Evolutionary conservation across 2,329 filamentous ascomycete genomes (phyloP), one percentile per base, ranked within the genome.

Genomic region (Venturia oleaginea): DNA sequence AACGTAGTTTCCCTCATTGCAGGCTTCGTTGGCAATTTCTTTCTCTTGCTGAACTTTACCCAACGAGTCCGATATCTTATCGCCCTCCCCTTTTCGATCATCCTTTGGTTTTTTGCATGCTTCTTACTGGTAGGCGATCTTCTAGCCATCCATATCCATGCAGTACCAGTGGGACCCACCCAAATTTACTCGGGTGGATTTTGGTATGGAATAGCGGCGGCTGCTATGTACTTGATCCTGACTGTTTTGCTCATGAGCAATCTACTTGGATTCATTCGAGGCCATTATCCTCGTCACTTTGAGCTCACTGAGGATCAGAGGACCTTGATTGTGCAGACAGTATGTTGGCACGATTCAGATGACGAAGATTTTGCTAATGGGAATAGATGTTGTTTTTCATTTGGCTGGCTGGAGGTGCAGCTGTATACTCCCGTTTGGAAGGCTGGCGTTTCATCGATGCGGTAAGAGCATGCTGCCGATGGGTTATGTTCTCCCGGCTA

Each of bases 1-100:
- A 64, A 64, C 30, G 22, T 64, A 13, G 37, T 59, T 27, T 64
- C 62, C 48, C 62, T 66, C n/a, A 57, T 66, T 34, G 43, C 43
- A 34, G 62, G 62, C 19, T 64, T 64, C 51, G 51, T 64, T 15
- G 62, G 62, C 19, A 64, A 64, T 27, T 4, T 64, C 4, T 64
- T 64, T 37, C 62, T 64, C 3, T n/a, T 64, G n/a, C 27, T 64
- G n/a, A 64, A 64, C 48, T 64, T 64, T 17, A 64, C 62, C 15
- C 62, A 64, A 30, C 27, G 51, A 27, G 46, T 64, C 24, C 46
- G 62, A n/a, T 64, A 64, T 38, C 46, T 64, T 2, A 64, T 59
- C 46, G 30, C 62, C 5, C 51, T 64, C 1, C 62, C 62, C 15
- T 38, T 64, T 7, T 57, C 46, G 15, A 59, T 64, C 40, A 59